These are phyloP conservation scores for Mortierella sp. DNA, from an alignment of 371 early-diverging fungal genomes.

Conservation along the genomic window DNA sequence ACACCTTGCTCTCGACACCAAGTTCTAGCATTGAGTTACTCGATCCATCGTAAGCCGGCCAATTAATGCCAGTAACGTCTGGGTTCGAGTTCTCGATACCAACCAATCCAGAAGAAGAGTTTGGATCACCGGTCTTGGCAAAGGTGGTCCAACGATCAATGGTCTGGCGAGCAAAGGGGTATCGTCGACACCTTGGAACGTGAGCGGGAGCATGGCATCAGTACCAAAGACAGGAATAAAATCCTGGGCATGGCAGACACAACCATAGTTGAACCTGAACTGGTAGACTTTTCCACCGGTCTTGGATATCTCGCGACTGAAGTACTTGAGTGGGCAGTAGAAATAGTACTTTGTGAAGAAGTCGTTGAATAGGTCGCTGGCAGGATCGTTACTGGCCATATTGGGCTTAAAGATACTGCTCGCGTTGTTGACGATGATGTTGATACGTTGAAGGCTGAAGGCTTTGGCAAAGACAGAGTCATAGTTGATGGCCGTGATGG, in stretches of 20 bases:
- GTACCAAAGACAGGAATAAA: slow-evolving; percentile 30
- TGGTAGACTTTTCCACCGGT: slow-evolving; percentile 26
- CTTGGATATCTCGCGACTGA: slow-evolving; percentile 27
- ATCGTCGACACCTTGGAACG: slow-evolving; percentile 31
- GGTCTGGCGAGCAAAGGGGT: slow-evolving; percentile 43
- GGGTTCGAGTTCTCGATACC: background rate
- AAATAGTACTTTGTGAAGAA: slow-evolving; percentile 32
- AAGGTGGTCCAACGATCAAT: slow-evolving; percentile 38
- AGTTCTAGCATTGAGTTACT: background rate
- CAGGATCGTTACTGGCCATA: slow-evolving; percentile 21
- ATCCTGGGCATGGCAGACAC: slow-evolving; percentile 37
- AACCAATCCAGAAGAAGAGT: background rate
- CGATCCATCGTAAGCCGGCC: background rate
- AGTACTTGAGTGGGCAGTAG: slow-evolving; percentile 43
- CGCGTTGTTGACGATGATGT: slow-evolving; percentile 5
- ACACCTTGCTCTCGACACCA: background rate
- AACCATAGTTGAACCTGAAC: slow-evolving; percentile 43
- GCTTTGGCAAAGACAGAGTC: background rate
- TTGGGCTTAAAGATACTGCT: slow-evolving; percentile 21
- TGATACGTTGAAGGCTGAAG: background rate
- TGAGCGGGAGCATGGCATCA: slow-evolving; percentile 17
- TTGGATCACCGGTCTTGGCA: background rate
- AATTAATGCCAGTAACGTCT: background rate
- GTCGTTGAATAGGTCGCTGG: slow-evolving; percentile 24
- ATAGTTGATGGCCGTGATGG: background rate